phyloP scores from a whole-genome alignment of 1,139 yeast species.

The Geotrichum australiense region DNA sequence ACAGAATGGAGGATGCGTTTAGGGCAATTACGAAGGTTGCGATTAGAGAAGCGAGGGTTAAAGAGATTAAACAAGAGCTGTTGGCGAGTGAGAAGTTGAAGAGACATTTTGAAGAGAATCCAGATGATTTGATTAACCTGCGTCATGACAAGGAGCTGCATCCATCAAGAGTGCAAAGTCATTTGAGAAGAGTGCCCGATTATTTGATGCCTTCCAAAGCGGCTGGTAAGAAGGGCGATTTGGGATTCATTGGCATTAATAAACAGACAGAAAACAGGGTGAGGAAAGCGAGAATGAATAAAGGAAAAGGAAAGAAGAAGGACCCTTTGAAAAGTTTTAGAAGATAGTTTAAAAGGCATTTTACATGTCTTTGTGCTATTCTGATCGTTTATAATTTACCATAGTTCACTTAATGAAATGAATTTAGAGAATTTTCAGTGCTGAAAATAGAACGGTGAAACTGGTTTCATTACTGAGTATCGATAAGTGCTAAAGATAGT shows the following conservation, averaged over 20 bases:
- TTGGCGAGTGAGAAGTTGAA: slow-evolving; percentile 83
- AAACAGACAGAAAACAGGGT: slow-evolving; percentile 43
- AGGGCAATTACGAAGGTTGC: slow-evolving; percentile 88
- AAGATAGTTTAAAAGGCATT: slow-evolving; percentile 6
- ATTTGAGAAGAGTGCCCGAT: slow-evolving; percentile 87
- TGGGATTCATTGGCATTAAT: slow-evolving; percentile 75
- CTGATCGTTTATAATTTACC: no score
- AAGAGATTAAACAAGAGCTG: slow-evolving; percentile 82
- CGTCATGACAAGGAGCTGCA: slow-evolving; percentile 90
- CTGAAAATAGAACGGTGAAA: no score
- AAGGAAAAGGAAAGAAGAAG: slow-evolving; percentile 34
- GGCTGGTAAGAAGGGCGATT: slow-evolving; percentile 35
- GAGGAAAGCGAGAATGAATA: slow-evolving; percentile 40
- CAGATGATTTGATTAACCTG: slow-evolving; percentile 83
- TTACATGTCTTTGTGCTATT: no score
- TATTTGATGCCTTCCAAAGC: slow-evolving; percentile 69
- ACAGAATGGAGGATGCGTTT: slow-evolving; percentile 95
- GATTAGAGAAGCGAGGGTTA: slow-evolving; percentile 87
- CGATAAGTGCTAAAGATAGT: no score
- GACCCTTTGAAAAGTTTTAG: slow-evolving; percentile 69
- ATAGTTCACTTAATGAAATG: no score
- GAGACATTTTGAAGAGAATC: slow-evolving; percentile 95
- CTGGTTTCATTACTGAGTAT: no score
- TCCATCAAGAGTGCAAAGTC: slow-evolving; percentile 73
- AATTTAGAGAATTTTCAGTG: no score